Percentiles rank a stretch among this genome's conserved stretches.
Evolutionary conservation across 225 moss, liverwort and hornwort genomes (phyloP).

Genomic region (Pseudoscleropodium purum): DNA sequence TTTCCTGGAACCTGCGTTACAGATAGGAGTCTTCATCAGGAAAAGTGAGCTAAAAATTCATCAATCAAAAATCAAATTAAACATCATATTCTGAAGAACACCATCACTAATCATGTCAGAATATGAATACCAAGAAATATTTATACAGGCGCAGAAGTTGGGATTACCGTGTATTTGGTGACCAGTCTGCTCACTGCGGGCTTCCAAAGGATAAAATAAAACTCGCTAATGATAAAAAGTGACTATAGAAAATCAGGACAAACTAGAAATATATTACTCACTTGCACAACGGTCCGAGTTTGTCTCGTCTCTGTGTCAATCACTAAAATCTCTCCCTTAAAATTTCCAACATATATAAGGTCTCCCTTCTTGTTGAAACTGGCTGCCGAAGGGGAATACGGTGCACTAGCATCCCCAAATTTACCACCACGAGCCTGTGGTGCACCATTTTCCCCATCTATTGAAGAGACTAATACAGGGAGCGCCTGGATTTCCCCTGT

Average conservation of each 20-base stretch:
- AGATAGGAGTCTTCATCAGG: neutral
- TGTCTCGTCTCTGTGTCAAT: constrained; percentile 62
- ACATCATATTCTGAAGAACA: neutral
- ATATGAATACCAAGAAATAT: neutral
- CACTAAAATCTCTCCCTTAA: constrained; percentile 83
- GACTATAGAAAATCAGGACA: neutral
- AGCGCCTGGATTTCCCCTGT: constrained; percentile 45
- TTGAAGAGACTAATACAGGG: constrained; percentile 53
- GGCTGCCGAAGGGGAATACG: constrained; percentile 77
- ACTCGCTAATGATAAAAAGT: neutral
- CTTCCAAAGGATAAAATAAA: neutral
- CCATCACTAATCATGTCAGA: neutral
- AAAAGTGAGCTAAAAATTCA: neutral
- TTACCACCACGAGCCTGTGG: constrained; percentile 63
- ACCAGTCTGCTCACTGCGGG: neutral
- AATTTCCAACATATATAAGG: constrained; percentile 89
- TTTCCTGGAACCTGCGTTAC: constrained; percentile 63
- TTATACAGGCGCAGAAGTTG: neutral
- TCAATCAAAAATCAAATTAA: neutral
- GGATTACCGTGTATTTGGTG: neutral
- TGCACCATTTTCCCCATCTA: constrained; percentile 59
- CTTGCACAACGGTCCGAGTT: constrained; percentile 62
- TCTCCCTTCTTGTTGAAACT: constrained; percentile 98
- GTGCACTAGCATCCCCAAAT: constrained; percentile 61
- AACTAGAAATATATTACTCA: neutral